A percentile compares a stretch with the other conserved stretches of the same genome.
Evolutionary conservation across 1,284 basidiomycete genomes (phyloP).

Genomic region (Blastosporella zonata): DNA sequence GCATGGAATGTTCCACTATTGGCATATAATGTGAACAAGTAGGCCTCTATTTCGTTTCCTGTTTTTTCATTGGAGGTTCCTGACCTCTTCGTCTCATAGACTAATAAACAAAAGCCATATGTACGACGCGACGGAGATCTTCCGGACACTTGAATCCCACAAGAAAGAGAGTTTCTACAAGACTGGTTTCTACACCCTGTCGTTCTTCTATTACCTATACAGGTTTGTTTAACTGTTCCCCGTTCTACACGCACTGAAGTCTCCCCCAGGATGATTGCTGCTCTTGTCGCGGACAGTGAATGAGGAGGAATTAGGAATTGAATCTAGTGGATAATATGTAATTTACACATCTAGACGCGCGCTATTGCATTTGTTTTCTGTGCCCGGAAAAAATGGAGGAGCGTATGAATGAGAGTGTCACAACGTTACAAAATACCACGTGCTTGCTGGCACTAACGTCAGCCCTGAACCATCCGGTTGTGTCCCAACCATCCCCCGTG

Average conservation of each 20-base stretch:
- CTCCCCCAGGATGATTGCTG: slow-evolving; percentile 76
- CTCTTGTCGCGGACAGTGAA: slow-evolving; percentile 78
- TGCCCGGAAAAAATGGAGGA: neutral
- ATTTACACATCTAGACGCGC: slow-evolving; percentile 8
- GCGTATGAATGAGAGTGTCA: neutral
- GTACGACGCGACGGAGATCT: slow-evolving; percentile 99
- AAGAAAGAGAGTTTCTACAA: slow-evolving; percentile 98
- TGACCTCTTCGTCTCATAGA: slow-evolving; percentile 41
- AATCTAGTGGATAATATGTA: slow-evolving; percentile 10
- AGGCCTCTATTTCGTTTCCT: slow-evolving; percentile 31
- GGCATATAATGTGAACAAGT: slow-evolving; percentile 95
- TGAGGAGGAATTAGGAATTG: slow-evolving; percentile 28
- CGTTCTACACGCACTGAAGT: neutral
- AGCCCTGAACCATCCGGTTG: slow-evolving; percentile 15
- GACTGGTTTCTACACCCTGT: slow-evolving; percentile 90
- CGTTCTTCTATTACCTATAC: slow-evolving; percentile 97
- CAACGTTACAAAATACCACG: slow-evolving; percentile 15
- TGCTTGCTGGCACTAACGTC: slow-evolving; percentile 13
- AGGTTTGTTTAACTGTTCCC: slow-evolving; percentile 43
- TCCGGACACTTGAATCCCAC: slow-evolving; percentile 91
- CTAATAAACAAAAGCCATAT: slow-evolving; percentile 94
- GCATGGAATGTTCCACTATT: slow-evolving; percentile 89
- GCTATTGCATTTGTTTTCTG: slow-evolving; percentile 3
- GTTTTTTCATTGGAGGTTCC: neutral
- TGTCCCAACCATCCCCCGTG: slow-evolving; percentile 4